phyloP scores from a whole-genome alignment of 805 yeast species.

The Suhomyces tanzawaensis region DNA sequence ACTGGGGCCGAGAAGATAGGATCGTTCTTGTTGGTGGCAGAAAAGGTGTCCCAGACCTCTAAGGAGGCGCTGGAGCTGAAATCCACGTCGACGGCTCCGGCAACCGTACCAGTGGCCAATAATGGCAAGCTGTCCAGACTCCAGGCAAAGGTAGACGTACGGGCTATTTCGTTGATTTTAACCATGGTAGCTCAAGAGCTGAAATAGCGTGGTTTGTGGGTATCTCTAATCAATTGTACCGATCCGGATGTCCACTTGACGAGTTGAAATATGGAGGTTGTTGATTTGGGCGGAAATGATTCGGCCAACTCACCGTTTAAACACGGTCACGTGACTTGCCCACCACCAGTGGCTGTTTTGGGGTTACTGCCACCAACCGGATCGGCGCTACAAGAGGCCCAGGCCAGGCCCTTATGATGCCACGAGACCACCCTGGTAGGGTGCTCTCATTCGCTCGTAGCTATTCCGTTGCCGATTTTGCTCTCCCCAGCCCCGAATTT shows the following conservation, averaged over 20 bases:
- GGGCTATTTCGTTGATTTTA: constrained; percentile 75
- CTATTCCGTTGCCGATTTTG: no score
- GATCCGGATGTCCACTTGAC: no score
- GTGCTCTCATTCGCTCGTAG: no score
- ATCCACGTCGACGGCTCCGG: constrained; percentile 90
- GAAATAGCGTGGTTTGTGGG: background rate
- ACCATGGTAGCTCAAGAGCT: no score
- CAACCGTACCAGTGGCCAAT: constrained; percentile 89
- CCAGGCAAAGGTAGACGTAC: constrained; percentile 97
- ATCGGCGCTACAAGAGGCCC: no score
- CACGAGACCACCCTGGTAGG: no score
- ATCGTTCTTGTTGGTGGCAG: constrained; percentile 25
- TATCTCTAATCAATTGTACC: background rate
- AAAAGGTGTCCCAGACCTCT: constrained; percentile 73
- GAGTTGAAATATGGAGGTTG: background rate
- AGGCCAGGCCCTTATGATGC: no score
- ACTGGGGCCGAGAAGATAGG: constrained; percentile 38
- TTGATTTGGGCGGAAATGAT: background rate
- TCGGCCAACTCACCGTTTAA: constrained; percentile 6
- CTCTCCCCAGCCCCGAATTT: no score
- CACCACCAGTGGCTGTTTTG: no score
- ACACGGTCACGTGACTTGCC: constrained; percentile 6
- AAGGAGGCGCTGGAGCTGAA: constrained; percentile 77
- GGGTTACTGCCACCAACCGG: no score
- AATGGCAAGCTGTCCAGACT: constrained; percentile 71